phyloP scores from a whole-genome alignment of 805 yeast species.

The Komagataella mondaviorum region DNA sequence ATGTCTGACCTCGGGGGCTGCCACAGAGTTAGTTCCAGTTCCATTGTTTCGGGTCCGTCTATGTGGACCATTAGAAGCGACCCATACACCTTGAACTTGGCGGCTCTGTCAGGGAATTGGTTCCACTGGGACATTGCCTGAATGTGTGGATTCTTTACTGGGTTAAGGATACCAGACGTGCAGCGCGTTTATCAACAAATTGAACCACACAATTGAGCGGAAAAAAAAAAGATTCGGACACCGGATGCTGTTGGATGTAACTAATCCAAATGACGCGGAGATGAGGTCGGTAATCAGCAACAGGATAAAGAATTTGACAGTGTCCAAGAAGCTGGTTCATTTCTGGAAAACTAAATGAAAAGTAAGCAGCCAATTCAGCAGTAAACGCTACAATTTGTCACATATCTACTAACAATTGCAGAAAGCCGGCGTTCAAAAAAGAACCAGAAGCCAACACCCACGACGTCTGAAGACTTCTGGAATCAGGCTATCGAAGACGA shows the following conservation, averaged over 20 bases:
- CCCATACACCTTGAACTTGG: not conserved
- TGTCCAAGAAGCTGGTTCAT: not conserved
- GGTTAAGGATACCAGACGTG: not conserved
- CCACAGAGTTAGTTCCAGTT: not conserved
- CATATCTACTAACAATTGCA: not conserved
- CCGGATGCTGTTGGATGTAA: not conserved
- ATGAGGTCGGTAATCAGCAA: not conserved
- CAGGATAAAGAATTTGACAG: not conserved
- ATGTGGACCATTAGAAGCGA: not conserved
- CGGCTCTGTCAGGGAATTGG: not conserved
- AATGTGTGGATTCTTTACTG: not conserved
- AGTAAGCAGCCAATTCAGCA: not conserved
- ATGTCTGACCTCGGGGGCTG: not conserved
- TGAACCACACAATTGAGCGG: not conserved
- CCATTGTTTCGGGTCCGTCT: not conserved
- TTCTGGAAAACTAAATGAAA: not conserved
- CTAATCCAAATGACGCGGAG: not conserved
- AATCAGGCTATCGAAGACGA: constrained; percentile 47
- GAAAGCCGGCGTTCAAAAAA: not conserved
- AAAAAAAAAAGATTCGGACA: not conserved
- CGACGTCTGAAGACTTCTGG: constrained; percentile 38
- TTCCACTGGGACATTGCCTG: not conserved
- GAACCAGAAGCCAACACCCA: constrained; percentile 11
- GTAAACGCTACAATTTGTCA: not conserved
- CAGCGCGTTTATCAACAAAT: not conserved